phyloP scores from a whole-genome alignment of 2,329 filamentous ascomycete species.

The Leptographium wingfieldii region DNA sequence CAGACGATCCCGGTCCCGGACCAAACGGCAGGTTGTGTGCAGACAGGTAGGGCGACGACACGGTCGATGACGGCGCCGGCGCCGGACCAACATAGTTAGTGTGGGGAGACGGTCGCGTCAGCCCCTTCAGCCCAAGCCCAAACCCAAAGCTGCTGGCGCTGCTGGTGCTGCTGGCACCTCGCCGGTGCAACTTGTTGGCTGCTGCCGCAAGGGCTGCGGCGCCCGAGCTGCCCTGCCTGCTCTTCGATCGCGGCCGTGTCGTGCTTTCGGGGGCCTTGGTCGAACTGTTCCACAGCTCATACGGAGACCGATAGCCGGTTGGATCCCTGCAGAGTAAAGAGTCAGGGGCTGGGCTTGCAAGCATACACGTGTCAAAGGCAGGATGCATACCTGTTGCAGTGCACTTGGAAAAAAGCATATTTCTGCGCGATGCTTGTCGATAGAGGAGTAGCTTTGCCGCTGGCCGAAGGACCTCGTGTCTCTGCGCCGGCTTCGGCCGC shows the following conservation, averaged over 20 bases:
- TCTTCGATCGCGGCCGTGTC: conserved; percentile 20
- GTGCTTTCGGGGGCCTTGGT: conserved; percentile 24
- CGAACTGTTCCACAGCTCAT: conserved; percentile 46
- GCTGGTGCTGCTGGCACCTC: conserved; percentile 11
- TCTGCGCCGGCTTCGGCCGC: neutral
- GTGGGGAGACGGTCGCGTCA: conserved; percentile 14
- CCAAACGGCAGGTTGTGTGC: conserved; percentile 6
- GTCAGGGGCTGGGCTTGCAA: neutral
- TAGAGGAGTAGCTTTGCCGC: neutral
- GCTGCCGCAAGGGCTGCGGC: conserved; percentile 6
- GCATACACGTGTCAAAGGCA: conserved; percentile 23
- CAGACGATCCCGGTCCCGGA: conserved; percentile 10
- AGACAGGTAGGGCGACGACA: conserved; percentile 12
- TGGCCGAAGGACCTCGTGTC: neutral
- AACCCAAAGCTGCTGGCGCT: conserved; percentile 13
- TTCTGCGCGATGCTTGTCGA: conserved; percentile 25
- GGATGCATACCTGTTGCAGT: conserved; percentile 33
- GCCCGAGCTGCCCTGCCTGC: conserved; percentile 6
- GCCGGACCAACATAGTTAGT: conserved; percentile 15
- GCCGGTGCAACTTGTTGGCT: conserved; percentile 10
- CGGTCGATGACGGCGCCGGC: conserved; percentile 11
- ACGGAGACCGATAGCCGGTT: conserved; percentile 46
- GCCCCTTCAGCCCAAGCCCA: conserved; percentile 12
- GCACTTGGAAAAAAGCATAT: conserved; percentile 45
- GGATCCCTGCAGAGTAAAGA: conserved; percentile 29